Conservation (phyloP, 2,329 filamentous ascomycete species). For the Claviceps maximensis region DNA sequence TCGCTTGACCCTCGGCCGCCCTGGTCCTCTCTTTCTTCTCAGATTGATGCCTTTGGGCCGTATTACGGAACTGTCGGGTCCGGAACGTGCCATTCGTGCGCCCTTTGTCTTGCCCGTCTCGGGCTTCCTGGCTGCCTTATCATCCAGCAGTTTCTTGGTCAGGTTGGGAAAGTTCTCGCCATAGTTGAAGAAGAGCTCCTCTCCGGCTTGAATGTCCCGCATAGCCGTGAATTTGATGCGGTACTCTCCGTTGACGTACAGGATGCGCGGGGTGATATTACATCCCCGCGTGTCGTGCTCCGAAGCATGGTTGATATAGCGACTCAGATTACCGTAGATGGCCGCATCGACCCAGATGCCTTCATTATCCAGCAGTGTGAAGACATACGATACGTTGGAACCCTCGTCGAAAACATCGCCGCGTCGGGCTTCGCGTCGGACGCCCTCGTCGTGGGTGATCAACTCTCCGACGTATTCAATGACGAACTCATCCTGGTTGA, state of each 20-base stretch:
- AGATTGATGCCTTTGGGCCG: constrained; percentile 13
- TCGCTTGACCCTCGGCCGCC: constrained; percentile 5
- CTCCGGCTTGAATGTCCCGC: constrained; percentile 53
- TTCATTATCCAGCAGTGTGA: constrained; percentile 45
- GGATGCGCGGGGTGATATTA: constrained; percentile 49
- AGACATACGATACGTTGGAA: constrained; percentile 51
- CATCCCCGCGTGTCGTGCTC: constrained; percentile 38
- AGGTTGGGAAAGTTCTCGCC: constrained; percentile 54
- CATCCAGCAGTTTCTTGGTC: constrained; percentile 29
- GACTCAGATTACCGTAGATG: constrained; percentile 64
- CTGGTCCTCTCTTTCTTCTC: constrained; percentile 14
- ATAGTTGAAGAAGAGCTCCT: constrained; percentile 75
- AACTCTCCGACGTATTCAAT: constrained; percentile 74
- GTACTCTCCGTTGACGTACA: constrained; percentile 62
- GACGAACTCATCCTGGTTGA: constrained; percentile 57
- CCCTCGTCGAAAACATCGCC: constrained; percentile 47
- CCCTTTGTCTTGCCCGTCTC: constrained; percentile 11
- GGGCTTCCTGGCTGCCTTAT: constrained; percentile 21
- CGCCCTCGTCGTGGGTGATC: constrained; percentile 55
- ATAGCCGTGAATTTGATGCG: constrained; percentile 63
- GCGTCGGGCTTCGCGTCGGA: constrained; percentile 49
- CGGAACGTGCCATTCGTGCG: constrained; percentile 9
- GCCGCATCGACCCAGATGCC: constrained; percentile 62
- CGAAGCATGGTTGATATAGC: constrained; percentile 70
- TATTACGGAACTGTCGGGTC: constrained; percentile 9